Conservation (phyloP, 805 yeast species). For the Saturnispora mendoncae region DNA sequence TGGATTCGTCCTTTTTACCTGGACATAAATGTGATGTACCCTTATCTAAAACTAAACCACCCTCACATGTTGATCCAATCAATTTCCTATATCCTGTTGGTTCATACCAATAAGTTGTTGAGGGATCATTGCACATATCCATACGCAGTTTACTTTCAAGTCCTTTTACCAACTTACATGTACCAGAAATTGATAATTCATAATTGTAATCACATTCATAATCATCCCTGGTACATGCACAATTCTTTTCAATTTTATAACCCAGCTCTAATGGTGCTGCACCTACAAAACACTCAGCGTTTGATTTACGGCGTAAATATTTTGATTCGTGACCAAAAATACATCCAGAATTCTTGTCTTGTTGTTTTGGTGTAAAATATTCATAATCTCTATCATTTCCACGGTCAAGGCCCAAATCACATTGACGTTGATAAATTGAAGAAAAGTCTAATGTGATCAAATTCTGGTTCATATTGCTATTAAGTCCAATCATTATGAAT, state of each 20-base stretch:
- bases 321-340: slow-evolving; percentile 62
- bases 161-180: slow-evolving; percentile 79
- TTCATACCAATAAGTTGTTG: slow-evolving; percentile 62
- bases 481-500: slow-evolving; percentile 56
- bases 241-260: slow-evolving; percentile 49
- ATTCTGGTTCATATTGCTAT: slow-evolving; percentile 20
- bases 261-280: slow-evolving; percentile 53
- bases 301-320: slow-evolving; percentile 50
- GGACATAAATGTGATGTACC: slow-evolving; percentile 73
- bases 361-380: slow-evolving; percentile 53
- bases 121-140: slow-evolving; percentile 47
- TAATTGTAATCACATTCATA: slow-evolving; percentile 92
- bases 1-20: slow-evolving; percentile 61
- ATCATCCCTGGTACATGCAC: slow-evolving; percentile 79
- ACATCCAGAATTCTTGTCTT: slow-evolving; percentile 43
- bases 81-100: slow-evolving; percentile 90
- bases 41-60: slow-evolving; percentile 66
- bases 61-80: slow-evolving; percentile 77
- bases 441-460: slow-evolving; percentile 53
- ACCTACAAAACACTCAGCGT: slow-evolving; percentile 62
- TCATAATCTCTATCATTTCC: slow-evolving; percentile 50
- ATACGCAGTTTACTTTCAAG: slow-evolving; percentile 55
- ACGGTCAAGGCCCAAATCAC: slow-evolving; percentile 35
- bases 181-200: slow-evolving; percentile 61
- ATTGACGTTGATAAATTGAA: slow-evolving; percentile 42